Conservation (phyloP, 2,329 filamentous ascomycete species). For the Fusarium gaditjirri region DNA sequence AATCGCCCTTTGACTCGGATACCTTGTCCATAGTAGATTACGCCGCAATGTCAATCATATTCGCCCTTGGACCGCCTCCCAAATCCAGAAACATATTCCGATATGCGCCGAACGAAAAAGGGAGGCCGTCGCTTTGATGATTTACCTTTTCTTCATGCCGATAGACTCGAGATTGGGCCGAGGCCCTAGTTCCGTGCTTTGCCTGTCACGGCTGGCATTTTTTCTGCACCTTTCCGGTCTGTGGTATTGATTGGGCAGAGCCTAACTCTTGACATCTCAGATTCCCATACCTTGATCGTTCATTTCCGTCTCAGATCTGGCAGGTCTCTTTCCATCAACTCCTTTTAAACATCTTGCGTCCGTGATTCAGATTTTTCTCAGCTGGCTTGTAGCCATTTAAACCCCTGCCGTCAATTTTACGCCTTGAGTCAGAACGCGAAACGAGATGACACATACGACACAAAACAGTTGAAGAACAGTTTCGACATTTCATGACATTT, state of each 20-base stretch:
- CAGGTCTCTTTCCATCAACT: constrained; percentile 20
- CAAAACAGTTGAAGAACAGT: constrained; percentile 3
- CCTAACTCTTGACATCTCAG: constrained; percentile 35
- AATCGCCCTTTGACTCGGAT: constrained; percentile 18
- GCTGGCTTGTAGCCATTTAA: constrained; percentile 1
- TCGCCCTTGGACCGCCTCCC: constrained; percentile 28
- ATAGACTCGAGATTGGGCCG: constrained; percentile 31
- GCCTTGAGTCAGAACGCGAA: constrained; percentile 4
- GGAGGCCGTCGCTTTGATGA: constrained; percentile 13
- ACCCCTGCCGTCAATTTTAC: constrained; percentile 15
- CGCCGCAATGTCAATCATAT: constrained; percentile 22
- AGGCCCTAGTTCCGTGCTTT: constrained; percentile 30
- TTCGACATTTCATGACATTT: neutral
- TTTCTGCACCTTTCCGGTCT: constrained; percentile 12
- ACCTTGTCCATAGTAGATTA: constrained; percentile 21
- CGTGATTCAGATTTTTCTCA: constrained; percentile 17
- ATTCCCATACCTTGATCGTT: constrained; percentile 34
- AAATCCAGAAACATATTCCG: constrained; percentile 16
- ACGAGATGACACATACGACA: constrained; percentile 2
- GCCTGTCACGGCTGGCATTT: constrained; percentile 18
- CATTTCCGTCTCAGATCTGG: constrained; percentile 40
- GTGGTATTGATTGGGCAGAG: constrained; percentile 29
- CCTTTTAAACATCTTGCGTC: constrained; percentile 13
- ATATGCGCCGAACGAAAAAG: constrained; percentile 20
- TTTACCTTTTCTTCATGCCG: constrained; percentile 14